Evolutionary conservation across 768 basidiomycete species (phyloP).

Genomic region (Suillus clintonianus): DNA sequence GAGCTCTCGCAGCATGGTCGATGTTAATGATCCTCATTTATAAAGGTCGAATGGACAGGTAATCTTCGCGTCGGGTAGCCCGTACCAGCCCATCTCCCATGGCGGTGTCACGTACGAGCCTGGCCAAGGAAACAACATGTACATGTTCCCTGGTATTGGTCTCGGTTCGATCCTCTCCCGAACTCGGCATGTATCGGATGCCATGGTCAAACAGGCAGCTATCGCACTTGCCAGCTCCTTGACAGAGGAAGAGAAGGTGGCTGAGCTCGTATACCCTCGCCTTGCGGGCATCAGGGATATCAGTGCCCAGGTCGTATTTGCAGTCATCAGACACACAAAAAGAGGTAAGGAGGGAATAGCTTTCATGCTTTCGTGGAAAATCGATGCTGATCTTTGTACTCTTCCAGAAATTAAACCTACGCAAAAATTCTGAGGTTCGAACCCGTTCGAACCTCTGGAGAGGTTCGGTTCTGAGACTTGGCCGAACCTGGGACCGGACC

Average conservation of each 20-base stretch:
- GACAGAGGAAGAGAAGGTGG: constrained; percentile 52
- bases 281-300: constrained; percentile 67
- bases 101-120: constrained; percentile 55
- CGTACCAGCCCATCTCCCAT: constrained; percentile 57
- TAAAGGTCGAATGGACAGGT: constrained; percentile 62
- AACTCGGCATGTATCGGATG: constrained; percentile 60
- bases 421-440: too few relatives aligned
- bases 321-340: constrained; percentile 67
- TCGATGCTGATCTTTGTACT: constrained; percentile 3
- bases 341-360: constrained; percentile 43
- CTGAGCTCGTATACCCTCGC: constrained; percentile 68
- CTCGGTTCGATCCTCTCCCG: constrained; percentile 62
- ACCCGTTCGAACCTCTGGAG: too few relatives aligned
- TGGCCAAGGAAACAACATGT: constrained; percentile 84
- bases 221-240: constrained; percentile 62
- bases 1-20: background rate
- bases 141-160: constrained; percentile 64
- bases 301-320: constrained; percentile 58
- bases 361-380: background rate
- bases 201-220: constrained; percentile 69
- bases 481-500: too few relatives aligned
- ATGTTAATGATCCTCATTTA: background rate
- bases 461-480: too few relatives aligned
- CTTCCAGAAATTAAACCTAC: constrained; percentile 41
- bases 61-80: constrained; percentile 75